Evolutionary conservation across 1,284 basidiomycete genomes (phyloP).

Genomic region (Malassezia furfur): DNA sequence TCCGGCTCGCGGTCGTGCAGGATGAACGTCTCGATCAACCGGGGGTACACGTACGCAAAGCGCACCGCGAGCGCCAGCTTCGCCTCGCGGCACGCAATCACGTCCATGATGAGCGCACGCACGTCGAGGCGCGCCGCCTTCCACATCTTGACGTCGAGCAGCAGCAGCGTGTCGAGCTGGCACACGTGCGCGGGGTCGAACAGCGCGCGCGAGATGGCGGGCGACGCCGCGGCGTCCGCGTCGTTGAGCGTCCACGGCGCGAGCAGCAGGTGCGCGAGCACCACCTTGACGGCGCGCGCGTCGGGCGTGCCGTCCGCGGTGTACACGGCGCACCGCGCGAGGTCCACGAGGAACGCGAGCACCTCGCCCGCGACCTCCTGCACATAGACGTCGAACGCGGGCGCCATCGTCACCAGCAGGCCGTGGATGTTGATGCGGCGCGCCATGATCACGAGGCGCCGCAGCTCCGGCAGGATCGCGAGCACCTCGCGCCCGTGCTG

Average conservation of each 20-base stretch:
- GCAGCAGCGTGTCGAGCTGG: slow-evolving; percentile 36
- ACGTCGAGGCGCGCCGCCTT: slow-evolving; percentile 57
- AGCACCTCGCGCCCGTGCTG: slow-evolving; percentile 73
- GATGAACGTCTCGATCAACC: slow-evolving; percentile 43
- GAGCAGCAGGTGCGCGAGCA: slow-evolving; percentile 28
- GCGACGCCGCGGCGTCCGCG: slow-evolving; percentile 19
- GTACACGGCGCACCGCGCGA: slow-evolving; percentile 37
- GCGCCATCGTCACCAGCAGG: slow-evolving; percentile 77
- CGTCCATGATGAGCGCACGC: slow-evolving; percentile 70
- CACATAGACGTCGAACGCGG: slow-evolving; percentile 77
- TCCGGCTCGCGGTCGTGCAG: slow-evolving; percentile 44
- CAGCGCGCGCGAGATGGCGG: slow-evolving; percentile 31
- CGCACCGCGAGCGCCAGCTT: slow-evolving; percentile 63
- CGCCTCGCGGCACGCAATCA: slow-evolving; percentile 62
- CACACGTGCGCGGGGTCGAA: slow-evolving; percentile 34
- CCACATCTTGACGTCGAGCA: slow-evolving; percentile 44
- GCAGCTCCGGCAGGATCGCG: slow-evolving; percentile 62
- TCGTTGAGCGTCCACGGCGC: slow-evolving; percentile 23
- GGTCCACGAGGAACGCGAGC: slow-evolving; percentile 34
- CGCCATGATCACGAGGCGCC: slow-evolving; percentile 67
- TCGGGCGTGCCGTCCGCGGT: slow-evolving; percentile 11
- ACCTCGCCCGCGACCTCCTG: slow-evolving; percentile 65
- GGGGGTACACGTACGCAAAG: slow-evolving; percentile 38
- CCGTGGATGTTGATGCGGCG: slow-evolving; percentile 77
- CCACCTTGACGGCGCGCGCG: slow-evolving; percentile 30